Percentiles rank a stretch among this genome's conserved stretches.
Evolutionary conservation across 768 basidiomycete species (phyloP).

Genomic region (Rhizopogon roseolus): DNA sequence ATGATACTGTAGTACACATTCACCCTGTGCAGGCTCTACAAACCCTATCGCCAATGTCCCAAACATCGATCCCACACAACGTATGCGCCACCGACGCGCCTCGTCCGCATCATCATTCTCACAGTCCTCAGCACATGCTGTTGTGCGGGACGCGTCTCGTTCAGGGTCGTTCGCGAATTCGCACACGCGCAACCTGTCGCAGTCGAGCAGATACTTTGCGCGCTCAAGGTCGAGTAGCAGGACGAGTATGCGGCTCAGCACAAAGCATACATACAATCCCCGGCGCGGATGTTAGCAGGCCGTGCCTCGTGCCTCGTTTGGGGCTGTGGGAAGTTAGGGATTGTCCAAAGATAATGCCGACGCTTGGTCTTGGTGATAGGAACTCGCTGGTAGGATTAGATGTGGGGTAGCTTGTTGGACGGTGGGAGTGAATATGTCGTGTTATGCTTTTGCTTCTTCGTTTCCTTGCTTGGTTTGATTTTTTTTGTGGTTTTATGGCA

Average conservation of each 20-base stretch:
- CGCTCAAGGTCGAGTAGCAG: conserved; percentile 41
- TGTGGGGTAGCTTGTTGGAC: background rate
- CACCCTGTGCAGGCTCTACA: too few species aligned
- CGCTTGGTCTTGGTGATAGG: background rate
- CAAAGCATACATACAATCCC: conserved; percentile 27
- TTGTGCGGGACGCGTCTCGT: too few species aligned
- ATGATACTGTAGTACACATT: too few species aligned
- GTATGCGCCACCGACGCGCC: conserved; percentile 76
- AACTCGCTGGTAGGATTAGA: background rate
- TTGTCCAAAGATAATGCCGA: background rate
- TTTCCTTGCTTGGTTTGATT: background rate
- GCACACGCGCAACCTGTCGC: background rate
- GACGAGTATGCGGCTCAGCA: conserved; percentile 29
- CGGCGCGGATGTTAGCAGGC: conserved; percentile 22
- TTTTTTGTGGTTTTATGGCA: background rate
- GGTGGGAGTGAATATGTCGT: background rate
- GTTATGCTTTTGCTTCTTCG: background rate
- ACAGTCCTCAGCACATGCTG: conserved; percentile 32
- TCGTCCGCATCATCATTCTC: conserved; percentile 58
- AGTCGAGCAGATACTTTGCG: conserved; percentile 21
- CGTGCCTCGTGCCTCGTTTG: background rate
- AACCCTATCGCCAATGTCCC: conserved; percentile 66
- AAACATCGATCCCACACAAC: conserved; percentile 71
- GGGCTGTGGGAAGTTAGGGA: background rate
- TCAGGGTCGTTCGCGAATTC: conserved; percentile 13